These are phyloP conservation scores for Claviceps sp. DNA, from an alignment of 2,329 filamentous ascomycete genomes.

Conservation along the genomic window DNA sequence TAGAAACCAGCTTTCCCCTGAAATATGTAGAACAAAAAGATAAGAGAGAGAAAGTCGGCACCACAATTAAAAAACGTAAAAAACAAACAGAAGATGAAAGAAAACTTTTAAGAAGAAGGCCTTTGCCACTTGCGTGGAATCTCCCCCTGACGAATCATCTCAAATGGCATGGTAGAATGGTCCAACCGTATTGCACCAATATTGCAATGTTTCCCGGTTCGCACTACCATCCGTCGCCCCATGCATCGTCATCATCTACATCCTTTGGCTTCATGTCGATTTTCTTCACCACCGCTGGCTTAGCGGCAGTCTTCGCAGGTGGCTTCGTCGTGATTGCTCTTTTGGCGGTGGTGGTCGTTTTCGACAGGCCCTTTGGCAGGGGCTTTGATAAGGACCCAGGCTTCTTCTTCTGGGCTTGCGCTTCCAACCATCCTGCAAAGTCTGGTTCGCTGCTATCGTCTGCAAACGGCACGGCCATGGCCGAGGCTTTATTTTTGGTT, in stretches of 20 bases:
- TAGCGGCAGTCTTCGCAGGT: constrained; percentile 15
- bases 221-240: constrained; percentile 51
- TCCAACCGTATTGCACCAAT: background rate
- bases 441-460: constrained; percentile 68
- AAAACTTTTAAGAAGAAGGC: background rate
- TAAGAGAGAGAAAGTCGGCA: background rate
- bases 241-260: constrained; percentile 45
- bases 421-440: constrained; percentile 89
- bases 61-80: background rate
- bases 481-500: constrained; percentile 17
- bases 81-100: background rate
- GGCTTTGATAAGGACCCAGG: constrained; percentile 38
- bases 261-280: constrained; percentile 55
- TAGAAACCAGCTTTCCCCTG: background rate
- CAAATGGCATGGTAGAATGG: background rate
- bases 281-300: constrained; percentile 45
- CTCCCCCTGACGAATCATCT: background rate
- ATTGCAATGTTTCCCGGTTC: background rate
- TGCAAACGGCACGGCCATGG: constrained; percentile 46
- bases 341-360: constrained; percentile 35
- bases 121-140: background rate
- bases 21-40: background rate
- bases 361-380: constrained; percentile 72
- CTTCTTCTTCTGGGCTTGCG: constrained; percentile 75
- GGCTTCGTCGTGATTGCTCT: constrained; percentile 30